These are phyloP conservation scores for Jamesozyma hellenica DNA, from an alignment of 805 yeast species.

Conservation along the genomic window DNA sequence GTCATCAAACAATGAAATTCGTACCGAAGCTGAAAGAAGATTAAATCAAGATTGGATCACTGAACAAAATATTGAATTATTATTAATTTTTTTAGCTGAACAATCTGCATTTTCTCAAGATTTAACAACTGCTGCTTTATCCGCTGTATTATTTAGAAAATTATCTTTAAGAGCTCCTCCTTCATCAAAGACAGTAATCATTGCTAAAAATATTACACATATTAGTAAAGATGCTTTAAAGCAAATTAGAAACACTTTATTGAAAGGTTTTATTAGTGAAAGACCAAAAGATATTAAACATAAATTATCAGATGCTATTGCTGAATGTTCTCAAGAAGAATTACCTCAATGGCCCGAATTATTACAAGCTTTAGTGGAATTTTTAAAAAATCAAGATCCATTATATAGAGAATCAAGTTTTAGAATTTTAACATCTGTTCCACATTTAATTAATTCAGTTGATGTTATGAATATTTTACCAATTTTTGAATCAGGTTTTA, in stretches of 20 bases:
- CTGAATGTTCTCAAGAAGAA: conserved; percentile 76
- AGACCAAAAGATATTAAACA: conserved; percentile 76
- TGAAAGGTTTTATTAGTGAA: conserved; percentile 62
- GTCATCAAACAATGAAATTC: conserved; percentile 64
- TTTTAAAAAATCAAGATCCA: conserved; percentile 45
- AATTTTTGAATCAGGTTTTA: conserved; percentile 71
- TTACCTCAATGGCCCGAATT: conserved; percentile 65
- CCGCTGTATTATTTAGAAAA: conserved; percentile 85
- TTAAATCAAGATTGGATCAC: conserved; percentile 71
- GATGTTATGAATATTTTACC: conserved; percentile 50
- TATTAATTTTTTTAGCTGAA: conserved; percentile 71
- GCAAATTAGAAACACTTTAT: conserved; percentile 55
- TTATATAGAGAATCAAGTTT: conserved; percentile 77
- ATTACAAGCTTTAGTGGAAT: conserved; percentile 62
- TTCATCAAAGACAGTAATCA: conserved; percentile 42
- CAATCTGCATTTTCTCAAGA: conserved; percentile 58
- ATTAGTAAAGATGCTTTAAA: conserved; percentile 46
- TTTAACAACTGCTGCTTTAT: conserved; percentile 53
- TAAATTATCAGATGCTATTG: conserved; percentile 86
- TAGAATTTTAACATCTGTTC: conserved; percentile 78
- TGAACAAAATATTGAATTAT: conserved; percentile 52
- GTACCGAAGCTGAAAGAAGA: conserved; percentile 68
- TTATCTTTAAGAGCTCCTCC: conserved; percentile 74
- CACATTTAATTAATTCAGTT: conserved; percentile 58
- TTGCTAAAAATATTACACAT: conserved; percentile 70